These are phyloP conservation scores for Umbelopsis sp. DNA, from an alignment of 192 early-diverging fungal species.

Conservation along the genomic window DNA sequence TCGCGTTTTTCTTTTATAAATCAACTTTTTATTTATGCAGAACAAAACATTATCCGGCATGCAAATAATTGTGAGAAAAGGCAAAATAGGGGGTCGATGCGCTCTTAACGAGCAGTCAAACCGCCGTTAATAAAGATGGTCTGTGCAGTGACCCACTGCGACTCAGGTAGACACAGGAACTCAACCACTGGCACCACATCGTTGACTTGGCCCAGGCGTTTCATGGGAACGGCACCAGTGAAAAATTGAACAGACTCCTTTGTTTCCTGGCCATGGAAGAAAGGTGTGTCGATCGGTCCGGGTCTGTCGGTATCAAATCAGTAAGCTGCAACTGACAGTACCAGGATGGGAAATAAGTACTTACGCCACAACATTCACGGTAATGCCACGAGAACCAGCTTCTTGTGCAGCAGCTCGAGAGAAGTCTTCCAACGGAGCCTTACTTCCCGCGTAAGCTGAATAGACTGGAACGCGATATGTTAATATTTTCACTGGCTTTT, in stretches of 20 bases:
- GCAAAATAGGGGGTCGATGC: neutral
- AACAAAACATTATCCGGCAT: no score
- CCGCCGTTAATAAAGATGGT: conserved; percentile 45
- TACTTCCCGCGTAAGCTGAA: conserved; percentile 42
- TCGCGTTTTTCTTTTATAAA: no score
- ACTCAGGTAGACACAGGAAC: conserved; percentile 39
- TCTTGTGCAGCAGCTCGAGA: conserved; percentile 40
- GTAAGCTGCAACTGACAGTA: neutral
- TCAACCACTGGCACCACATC: conserved; percentile 43
- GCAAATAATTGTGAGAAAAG: no score
- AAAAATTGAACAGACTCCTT: conserved; percentile 34
- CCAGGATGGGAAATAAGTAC: neutral
- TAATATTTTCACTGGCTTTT: no score
- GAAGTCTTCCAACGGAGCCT: conserved; percentile 41
- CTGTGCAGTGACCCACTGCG: conserved; percentile 45
- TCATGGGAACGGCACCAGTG: conserved; percentile 18
- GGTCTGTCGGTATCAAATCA: neutral
- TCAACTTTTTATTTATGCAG: no score
- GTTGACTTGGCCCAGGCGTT: conserved; percentile 35
- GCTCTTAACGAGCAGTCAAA: conserved; percentile 33
- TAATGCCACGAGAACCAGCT: conserved; percentile 38
- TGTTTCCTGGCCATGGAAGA: conserved; percentile 44
- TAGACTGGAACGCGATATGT: conserved; percentile 21
- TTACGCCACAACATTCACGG: conserved; percentile 42
- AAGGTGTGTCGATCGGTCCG: conserved; percentile 42